Percentiles rank a stretch among this genome's conserved stretches.
Conservation (phyloP, 805 yeast species). For the Lachancea quebecensis region DNA sequence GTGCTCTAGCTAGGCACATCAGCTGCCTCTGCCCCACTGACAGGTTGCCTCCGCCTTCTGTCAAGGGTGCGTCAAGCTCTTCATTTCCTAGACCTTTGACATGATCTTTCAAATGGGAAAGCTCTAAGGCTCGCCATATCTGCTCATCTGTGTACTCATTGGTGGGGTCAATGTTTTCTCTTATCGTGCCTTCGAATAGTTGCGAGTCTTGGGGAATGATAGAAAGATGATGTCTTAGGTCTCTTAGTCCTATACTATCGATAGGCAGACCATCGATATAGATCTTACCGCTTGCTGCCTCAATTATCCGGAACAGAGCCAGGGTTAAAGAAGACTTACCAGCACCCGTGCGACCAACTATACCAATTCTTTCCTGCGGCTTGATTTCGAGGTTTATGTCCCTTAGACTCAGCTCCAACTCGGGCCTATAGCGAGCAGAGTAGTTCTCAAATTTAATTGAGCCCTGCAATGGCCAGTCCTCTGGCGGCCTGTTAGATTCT, state of each 20-base stretch:
- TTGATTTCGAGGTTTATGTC: constrained; percentile 56
- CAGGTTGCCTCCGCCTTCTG: constrained; percentile 65
- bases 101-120: constrained; percentile 70
- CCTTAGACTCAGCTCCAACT: constrained; percentile 71
- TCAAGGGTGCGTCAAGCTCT: constrained; percentile 47
- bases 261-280: constrained; percentile 66
- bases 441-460: constrained; percentile 60
- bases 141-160: constrained; percentile 60
- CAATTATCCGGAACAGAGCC: constrained; percentile 81
- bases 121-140: constrained; percentile 73
- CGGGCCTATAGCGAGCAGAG: constrained; percentile 78
- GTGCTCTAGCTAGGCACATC: constrained; percentile 75
- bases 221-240: constrained; percentile 67
- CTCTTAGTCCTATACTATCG: constrained; percentile 62
- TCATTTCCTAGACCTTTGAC: constrained; percentile 47
- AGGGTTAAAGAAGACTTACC: constrained; percentile 84
- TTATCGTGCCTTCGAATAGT: constrained; percentile 77
- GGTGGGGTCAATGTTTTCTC: constrained; percentile 85
- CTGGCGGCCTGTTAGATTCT: constrained; percentile 59
- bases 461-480: constrained; percentile 70
- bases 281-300: constrained; percentile 63
- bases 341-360: constrained; percentile 96
- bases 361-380: constrained; percentile 81
- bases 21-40: constrained; percentile 75
- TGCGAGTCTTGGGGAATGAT: constrained; percentile 95